These are phyloP conservation scores for Ceratocystis huliohia DNA, from an alignment of 2,329 filamentous ascomycete species.

Conservation along the genomic window DNA sequence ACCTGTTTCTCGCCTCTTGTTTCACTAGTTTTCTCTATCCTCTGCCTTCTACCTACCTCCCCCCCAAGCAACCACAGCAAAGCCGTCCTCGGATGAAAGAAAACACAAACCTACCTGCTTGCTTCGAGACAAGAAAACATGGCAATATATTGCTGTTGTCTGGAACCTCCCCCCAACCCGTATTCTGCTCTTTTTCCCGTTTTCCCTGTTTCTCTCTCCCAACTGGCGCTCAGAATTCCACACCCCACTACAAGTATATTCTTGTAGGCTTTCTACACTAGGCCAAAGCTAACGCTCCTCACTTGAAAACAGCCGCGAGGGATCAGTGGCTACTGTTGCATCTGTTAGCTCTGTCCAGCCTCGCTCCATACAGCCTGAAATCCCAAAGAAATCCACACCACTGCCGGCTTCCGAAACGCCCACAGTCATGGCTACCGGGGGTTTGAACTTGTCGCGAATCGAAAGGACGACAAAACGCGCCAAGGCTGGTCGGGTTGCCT, in stretches of 20 bases:
- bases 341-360: not conserved
- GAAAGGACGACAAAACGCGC: constrained; percentile 7
- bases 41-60: not conserved
- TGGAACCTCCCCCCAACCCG: too few species aligned
- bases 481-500: constrained; percentile 11
- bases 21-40: not conserved
- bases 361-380: not conserved
- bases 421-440: not conserved
- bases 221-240: not conserved
- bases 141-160: too few species aligned
- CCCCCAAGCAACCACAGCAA: not conserved
- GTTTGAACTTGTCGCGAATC: constrained; percentile 24
- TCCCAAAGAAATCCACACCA: not conserved
- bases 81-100: not conserved
- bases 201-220: not conserved
- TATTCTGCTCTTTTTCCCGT: not conserved
- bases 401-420: not conserved
- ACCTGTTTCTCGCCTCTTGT: not conserved
- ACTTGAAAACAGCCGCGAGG: not conserved
- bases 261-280: not conserved
- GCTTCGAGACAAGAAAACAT: too few species aligned
- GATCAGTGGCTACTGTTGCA: constrained; percentile 1
- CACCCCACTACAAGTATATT: too few species aligned
- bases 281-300: not conserved
- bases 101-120: not conserved